phyloP scores from a whole-genome alignment of 495 filamentous ascomycete genomes.

The Xylaria flabelliformis region DNA sequence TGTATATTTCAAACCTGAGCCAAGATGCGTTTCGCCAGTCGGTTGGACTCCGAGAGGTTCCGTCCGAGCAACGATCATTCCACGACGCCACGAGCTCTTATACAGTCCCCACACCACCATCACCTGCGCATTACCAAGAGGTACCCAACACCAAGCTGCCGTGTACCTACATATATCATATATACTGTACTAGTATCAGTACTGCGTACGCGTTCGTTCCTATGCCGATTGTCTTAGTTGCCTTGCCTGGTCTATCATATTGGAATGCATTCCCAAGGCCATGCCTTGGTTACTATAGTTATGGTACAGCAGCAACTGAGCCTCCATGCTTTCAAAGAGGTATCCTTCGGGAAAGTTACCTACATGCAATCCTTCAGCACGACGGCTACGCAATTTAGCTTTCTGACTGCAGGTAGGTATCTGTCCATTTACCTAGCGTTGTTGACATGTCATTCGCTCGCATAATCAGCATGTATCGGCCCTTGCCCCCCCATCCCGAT shows the following conservation, averaged over 20 bases:
- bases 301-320: neutral
- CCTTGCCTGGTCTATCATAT: too few species aligned
- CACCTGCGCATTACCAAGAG: neutral
- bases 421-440: neutral
- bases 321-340: neutral
- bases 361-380: neutral
- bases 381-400: neutral
- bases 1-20: neutral
- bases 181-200: too few species aligned
- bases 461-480: neutral
- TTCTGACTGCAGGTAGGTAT: slow-evolving; percentile 1
- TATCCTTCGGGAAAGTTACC: neutral
- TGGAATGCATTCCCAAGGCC: neutral
- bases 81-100: slow-evolving; percentile 14
- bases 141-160: neutral
- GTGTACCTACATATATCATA: too few species aligned
- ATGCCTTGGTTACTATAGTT: neutral
- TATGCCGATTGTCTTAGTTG: neutral
- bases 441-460: slow-evolving; percentile 21
- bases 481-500: neutral
- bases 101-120: slow-evolving; percentile 9
- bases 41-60: neutral
- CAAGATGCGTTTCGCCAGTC: neutral
- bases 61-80: neutral
- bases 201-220: neutral